Percentiles rank a stretch among this genome's conserved stretches.
Conservation (phyloP, 371 early-diverging fungal species). For the Haplosporangium sp. region DNA sequence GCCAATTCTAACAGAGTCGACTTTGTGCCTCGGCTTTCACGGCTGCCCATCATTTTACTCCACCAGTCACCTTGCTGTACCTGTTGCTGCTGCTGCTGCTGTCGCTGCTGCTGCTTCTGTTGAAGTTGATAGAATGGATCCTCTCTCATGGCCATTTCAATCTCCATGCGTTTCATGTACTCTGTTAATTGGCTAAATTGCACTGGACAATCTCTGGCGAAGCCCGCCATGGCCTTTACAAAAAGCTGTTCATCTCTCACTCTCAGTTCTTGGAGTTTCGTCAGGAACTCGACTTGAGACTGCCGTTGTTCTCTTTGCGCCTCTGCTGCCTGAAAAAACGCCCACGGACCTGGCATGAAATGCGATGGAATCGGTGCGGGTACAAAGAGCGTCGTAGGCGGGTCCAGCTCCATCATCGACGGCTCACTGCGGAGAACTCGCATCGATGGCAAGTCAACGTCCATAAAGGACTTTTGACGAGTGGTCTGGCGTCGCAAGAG, state of each 20-base stretch:
- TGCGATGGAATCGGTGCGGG: conserved; percentile 29
- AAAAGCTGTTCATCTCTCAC: conserved; percentile 40
- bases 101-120: background rate
- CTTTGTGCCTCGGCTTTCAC: conserved; percentile 1
- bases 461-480: conserved; percentile 48
- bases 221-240: conserved; percentile 32
- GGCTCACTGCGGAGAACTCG: conserved; percentile 40
- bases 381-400: conserved; percentile 34
- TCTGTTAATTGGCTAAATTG: conserved; percentile 45
- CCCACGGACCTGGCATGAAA: conserved; percentile 46
- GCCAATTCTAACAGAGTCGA: background rate
- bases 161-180: conserved; percentile 43
- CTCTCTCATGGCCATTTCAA: conserved; percentile 25
- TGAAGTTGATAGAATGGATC: background rate
- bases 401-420: conserved; percentile 51
- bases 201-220: conserved; percentile 44
- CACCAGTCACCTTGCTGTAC: background rate
- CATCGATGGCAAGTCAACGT: conserved; percentile 44
- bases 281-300: conserved; percentile 39
- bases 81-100: conserved; percentile 2
- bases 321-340: conserved; percentile 47
- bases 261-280: conserved; percentile 38
- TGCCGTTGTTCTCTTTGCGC: conserved; percentile 42
- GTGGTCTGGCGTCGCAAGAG: conserved; percentile 43
- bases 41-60: background rate